Percentiles rank a stretch among this genome's conserved stretches.
These are phyloP conservation scores for Hirsutella thompsonii DNA, from an alignment of 2,329 filamentous ascomycete species.

Conservation along the genomic window DNA sequence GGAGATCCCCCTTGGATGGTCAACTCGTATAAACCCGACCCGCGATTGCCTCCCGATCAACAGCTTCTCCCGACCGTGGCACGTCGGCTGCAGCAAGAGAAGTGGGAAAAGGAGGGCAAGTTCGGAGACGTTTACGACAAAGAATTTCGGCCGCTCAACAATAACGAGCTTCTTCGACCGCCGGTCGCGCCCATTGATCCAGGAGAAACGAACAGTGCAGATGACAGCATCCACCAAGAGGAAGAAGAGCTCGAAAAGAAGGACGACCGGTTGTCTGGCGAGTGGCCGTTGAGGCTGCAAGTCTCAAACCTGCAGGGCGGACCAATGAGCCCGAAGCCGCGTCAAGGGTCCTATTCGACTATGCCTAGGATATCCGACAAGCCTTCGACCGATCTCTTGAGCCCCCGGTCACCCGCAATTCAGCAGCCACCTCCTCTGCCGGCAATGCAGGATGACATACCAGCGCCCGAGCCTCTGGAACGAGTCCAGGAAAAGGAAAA, in stretches of 20 bases:
- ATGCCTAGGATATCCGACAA: slow-evolving; percentile 44
- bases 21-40: slow-evolving; percentile 90
- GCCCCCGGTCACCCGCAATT: slow-evolving; percentile 28
- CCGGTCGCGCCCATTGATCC: slow-evolving; percentile 19
- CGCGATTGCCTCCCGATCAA: slow-evolving; percentile 83
- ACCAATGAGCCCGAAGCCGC: slow-evolving; percentile 32
- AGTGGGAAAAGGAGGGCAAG: slow-evolving; percentile 87
- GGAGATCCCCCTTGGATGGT: slow-evolving; percentile 94
- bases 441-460: slow-evolving; percentile 5
- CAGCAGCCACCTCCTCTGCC: slow-evolving; percentile 19
- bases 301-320: slow-evolving; percentile 15
- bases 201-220: slow-evolving; percentile 3
- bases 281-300: slow-evolving; percentile 43
- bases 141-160: slow-evolving; percentile 72
- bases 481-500: slow-evolving; percentile 16
- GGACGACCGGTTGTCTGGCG: slow-evolving; percentile 20
- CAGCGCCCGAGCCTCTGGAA: slow-evolving; percentile 4
- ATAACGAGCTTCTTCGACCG: slow-evolving; percentile 39
- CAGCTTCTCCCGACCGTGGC: slow-evolving; percentile 93
- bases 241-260: slow-evolving; percentile 15
- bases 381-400: slow-evolving; percentile 21
- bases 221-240: not conserved
- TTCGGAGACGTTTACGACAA: slow-evolving; percentile 77
- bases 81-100: slow-evolving; percentile 79
- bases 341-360: slow-evolving; percentile 42